Base-by-base conservation (phyloP, 352 stramenopile species). In the Pythium plurisporium region DNA sequence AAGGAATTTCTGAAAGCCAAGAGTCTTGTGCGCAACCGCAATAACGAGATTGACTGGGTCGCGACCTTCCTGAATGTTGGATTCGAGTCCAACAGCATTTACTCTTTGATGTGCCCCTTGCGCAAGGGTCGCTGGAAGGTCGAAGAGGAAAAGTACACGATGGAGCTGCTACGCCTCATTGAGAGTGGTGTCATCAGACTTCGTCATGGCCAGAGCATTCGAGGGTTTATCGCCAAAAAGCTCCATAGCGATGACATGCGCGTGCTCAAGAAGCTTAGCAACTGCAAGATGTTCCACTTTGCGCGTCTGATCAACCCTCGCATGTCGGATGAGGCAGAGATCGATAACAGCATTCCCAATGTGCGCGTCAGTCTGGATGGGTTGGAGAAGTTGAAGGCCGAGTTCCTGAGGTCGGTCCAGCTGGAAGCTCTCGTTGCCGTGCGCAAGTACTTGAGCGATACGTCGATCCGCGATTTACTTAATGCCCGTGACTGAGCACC, bases 231-330 rank as follows among this genome's bases (percentile, higher is more conserved):
- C 43, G 76, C 79, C 29, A 78, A 89, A 50, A 89, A 86, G 52
- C 64, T 90, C 26, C 79, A 92, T 62, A 90, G 79, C 36, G 79
- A 91, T 42, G 79, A 89, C 59, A 89, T 91, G 82, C 82, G 82
- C 17, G 82, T 90, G 51, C 71, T 91, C 45, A 91, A 92, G 67
- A 92, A 92, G 63, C 62, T 92, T 7, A 87, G 72, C 72, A 92
- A 90, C 51, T 92, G 77, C 65, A 86, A 87, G 60, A 74, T 81
- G 55, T 92, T 88, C 43, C 75, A 82, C 62, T 89, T 91, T 65
- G 72, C 75, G 3, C 76, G 80, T 10, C 22, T 55, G 37, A 87
- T 89, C 29, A 86, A 78, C 54, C 78, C 76, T n/a, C 62, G 61
- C 26, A 79, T 87, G 38, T 58, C 76, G 46, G 59, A 82, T n/a